phyloP scores from a whole-genome alignment of 441 rosid species.

The Adansonia madagascariensis region DNA sequence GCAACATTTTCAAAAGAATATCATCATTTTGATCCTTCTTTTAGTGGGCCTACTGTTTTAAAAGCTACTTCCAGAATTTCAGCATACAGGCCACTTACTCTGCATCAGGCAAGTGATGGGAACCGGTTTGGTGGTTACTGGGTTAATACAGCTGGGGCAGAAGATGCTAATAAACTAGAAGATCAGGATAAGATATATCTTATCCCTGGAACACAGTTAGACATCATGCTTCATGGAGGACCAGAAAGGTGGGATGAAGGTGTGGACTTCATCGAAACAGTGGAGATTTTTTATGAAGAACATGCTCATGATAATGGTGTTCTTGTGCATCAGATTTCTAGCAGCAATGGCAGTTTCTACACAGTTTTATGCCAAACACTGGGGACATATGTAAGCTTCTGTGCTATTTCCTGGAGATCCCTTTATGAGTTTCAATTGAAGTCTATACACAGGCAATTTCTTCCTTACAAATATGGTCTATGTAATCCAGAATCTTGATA shows the following conservation, averaged over 20 bases:
- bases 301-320: conserved; percentile 44
- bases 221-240: conserved; percentile 78
- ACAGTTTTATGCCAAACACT: conserved; percentile 64
- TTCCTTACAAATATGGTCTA: conserved; percentile 1
- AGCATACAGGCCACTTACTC: conserved; percentile 72
- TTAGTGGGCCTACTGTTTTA: conserved; percentile 57
- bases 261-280: conserved; percentile 62
- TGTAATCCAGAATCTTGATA: conserved; percentile 24
- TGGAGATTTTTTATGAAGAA: conserved; percentile 52
- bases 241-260: conserved; percentile 82
- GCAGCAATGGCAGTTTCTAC: conserved; percentile 48
- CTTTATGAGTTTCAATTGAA: conserved; percentile 9
- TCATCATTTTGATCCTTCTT: conserved; percentile 55
- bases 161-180: conserved; percentile 51
- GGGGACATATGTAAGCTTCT: conserved; percentile 75
- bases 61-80: conserved; percentile 79
- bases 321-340: conserved; percentile 48
- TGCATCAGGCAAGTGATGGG: conserved; percentile 77
- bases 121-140: conserved; percentile 91
- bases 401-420: conserved; percentile 18
- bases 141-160: conserved; percentile 54
- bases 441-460: conserved; percentile 1
- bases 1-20: conserved; percentile 75
- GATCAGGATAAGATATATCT: conserved; percentile 65
- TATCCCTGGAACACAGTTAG: conserved; percentile 83